A percentile compares a stretch with the other conserved stretches of the same genome.
These are phyloP conservation scores for Salix purpurea DNA, from an alignment of 345 rosid species.

Conservation along the genomic window DNA sequence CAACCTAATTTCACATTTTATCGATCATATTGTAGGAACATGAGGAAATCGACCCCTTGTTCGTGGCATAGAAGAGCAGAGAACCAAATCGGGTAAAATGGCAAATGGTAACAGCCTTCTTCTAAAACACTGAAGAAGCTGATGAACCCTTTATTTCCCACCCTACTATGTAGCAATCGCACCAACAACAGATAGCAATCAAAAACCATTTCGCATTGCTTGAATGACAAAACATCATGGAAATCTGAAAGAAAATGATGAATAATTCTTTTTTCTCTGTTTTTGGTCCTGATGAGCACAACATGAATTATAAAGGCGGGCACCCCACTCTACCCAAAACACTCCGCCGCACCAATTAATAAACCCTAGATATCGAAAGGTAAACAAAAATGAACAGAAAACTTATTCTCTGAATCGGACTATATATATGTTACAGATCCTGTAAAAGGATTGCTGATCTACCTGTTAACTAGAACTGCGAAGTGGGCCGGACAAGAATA, in stretches of 20 bases:
- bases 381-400: slow-evolving; percentile 10
- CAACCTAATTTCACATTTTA: neutral
- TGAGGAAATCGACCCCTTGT: neutral
- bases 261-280: slow-evolving; percentile 13
- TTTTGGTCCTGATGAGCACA: slow-evolving; percentile 28
- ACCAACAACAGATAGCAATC: neutral
- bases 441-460: slow-evolving; percentile 48
- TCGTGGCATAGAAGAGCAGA: neutral
- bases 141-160: neutral
- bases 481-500: slow-evolving; percentile 22
- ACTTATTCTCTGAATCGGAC: slow-evolving; percentile 50
- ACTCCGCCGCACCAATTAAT: slow-evolving; percentile 48
- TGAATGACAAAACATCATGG: neutral
- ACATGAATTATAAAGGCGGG: slow-evolving; percentile 39
- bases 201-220: neutral
- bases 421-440: slow-evolving; percentile 70
- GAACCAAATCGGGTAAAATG: neutral
- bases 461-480: slow-evolving; percentile 35
- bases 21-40: no score
- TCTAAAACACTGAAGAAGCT: neutral
- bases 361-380: slow-evolving; percentile 35
- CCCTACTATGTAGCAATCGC: neutral
- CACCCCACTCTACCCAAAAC: slow-evolving; percentile 52
- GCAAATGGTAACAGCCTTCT: neutral
- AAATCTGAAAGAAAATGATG: slow-evolving; percentile 7